phyloP scores from a whole-genome alignment of 192 early-diverging fungal genomes.

The Entomortierella chlamydospora region DNA sequence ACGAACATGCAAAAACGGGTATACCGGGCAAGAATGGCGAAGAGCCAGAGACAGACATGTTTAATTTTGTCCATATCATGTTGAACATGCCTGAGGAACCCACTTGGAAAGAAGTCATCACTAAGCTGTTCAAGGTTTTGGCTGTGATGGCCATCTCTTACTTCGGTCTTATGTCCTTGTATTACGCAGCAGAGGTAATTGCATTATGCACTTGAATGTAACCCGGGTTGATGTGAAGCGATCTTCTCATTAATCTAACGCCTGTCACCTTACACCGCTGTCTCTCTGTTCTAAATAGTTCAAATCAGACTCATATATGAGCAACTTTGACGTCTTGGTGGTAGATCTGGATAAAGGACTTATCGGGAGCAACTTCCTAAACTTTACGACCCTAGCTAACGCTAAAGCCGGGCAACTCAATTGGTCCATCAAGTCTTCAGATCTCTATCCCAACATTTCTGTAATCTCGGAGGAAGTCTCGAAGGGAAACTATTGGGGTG shows the following conservation, averaged over 20 bases:
- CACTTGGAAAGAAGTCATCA: conserved; percentile 16
- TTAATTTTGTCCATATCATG: conserved; percentile 48
- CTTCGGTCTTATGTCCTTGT: conserved; percentile 39
- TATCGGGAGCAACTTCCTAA: conserved; percentile 31
- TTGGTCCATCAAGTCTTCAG: conserved; percentile 13
- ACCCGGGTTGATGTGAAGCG: no score
- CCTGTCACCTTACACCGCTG: no score
- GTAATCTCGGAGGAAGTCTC: conserved; percentile 10
- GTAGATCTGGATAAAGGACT: conserved; percentile 40
- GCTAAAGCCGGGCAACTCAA: conserved; percentile 14
- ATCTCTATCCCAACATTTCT: conserved; percentile 7
- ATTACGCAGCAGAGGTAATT: conserved; percentile 47
- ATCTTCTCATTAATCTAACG: no score
- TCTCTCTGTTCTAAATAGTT: conserved; percentile 15
- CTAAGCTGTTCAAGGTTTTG: conserved; percentile 39
- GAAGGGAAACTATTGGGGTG: conserved; percentile 38
- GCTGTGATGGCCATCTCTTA: conserved; percentile 39
- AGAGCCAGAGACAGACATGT: conserved; percentile 50
- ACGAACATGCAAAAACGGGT: conserved; percentile 11
- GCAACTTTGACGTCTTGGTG: conserved; percentile 35
- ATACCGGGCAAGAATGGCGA: conserved; percentile 41
- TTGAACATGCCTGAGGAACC: conserved; percentile 39
- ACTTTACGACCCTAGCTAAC: conserved; percentile 24
- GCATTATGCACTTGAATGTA: no score
- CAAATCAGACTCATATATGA: conserved; percentile 9